These are phyloP conservation scores for Plenodomus lindquistii DNA, from an alignment of 2,329 filamentous ascomycete genomes.

Conservation along the genomic window DNA sequence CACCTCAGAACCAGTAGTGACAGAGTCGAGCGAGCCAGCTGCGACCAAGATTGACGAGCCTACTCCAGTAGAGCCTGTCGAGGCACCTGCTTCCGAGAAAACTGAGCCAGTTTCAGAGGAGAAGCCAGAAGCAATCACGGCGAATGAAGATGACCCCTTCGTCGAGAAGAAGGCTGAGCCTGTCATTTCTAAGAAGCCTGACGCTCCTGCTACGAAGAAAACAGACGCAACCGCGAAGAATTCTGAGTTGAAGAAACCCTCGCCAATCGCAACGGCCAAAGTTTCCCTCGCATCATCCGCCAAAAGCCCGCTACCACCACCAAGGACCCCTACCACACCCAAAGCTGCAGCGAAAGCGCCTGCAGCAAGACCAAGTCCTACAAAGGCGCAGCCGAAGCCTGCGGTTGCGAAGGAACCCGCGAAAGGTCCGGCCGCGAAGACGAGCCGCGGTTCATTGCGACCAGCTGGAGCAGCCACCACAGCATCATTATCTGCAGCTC, in stretches of 20 bases:
- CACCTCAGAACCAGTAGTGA: neutral
- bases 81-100: neutral
- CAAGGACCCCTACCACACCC: slow-evolving; percentile 35
- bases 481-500: slow-evolving; percentile 25
- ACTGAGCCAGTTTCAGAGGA: neutral
- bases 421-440: slow-evolving; percentile 28
- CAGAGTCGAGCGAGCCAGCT: neutral
- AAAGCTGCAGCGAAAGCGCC: slow-evolving; percentile 24
- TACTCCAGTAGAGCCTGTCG: neutral
- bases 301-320: slow-evolving; percentile 38
- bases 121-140: neutral
- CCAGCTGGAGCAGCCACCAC: slow-evolving; percentile 23
- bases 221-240: neutral
- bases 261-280: slow-evolving; percentile 39
- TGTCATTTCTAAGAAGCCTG: slow-evolving; percentile 8
- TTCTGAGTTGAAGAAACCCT: slow-evolving; percentile 34
- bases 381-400: slow-evolving; percentile 18
- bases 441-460: slow-evolving; percentile 32
- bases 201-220: slow-evolving; percentile 12
- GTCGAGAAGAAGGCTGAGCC: neutral
- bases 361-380: slow-evolving; percentile 25
- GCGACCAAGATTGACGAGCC: neutral
- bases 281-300: slow-evolving; percentile 21
- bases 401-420: slow-evolving; percentile 18
- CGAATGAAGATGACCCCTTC: neutral